Conservation (phyloP, 371 early-diverging fungal genomes). For the Chytridiales sp. region DNA sequence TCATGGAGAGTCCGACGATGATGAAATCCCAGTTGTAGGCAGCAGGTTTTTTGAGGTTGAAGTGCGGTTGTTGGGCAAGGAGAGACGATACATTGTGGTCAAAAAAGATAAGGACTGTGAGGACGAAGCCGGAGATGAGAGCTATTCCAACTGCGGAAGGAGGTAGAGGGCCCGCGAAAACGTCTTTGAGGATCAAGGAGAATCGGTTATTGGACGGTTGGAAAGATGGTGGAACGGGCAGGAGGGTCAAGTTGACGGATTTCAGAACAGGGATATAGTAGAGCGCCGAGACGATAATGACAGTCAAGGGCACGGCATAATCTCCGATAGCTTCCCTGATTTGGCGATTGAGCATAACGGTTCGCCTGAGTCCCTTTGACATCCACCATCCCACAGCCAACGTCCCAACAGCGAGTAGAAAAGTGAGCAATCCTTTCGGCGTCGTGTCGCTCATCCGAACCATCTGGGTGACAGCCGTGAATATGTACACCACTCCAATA, state of each 20-base stretch:
- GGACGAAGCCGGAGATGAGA: slow-evolving; percentile 13
- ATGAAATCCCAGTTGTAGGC: slow-evolving; percentile 29
- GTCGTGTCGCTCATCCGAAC: neutral
- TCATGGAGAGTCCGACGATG: slow-evolving; percentile 20
- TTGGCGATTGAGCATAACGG: neutral
- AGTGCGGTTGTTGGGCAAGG: slow-evolving; percentile 13
- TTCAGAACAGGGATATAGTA: slow-evolving; percentile 7
- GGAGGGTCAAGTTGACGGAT: neutral
- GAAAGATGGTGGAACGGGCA: slow-evolving; percentile 17
- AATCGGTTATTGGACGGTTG: slow-evolving; percentile 15
- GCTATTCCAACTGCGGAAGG: slow-evolving; percentile 7
- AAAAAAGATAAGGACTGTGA: slow-evolving; percentile 25
- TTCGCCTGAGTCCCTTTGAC: slow-evolving; percentile 7
- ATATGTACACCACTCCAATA: slow-evolving; percentile 23
- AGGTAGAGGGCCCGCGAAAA: slow-evolving; percentile 5
- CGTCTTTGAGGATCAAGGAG: no score
- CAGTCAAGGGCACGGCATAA: slow-evolving; percentile 19
- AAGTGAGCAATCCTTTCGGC: slow-evolving; percentile 4
- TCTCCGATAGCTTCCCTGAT: slow-evolving; percentile 16
- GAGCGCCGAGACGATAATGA: slow-evolving; percentile 20
- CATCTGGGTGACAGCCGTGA: slow-evolving; percentile 13
- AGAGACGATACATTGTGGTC: slow-evolving; percentile 33
- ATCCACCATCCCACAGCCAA: neutral
- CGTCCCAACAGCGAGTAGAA: slow-evolving; percentile 16
- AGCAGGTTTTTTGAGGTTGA: slow-evolving; percentile 20